Percentiles rank a stretch among this genome's conserved stretches.
Evolutionary conservation across 169 alveolate species (phyloP).

Genomic region (Babesia ovata): DNA sequence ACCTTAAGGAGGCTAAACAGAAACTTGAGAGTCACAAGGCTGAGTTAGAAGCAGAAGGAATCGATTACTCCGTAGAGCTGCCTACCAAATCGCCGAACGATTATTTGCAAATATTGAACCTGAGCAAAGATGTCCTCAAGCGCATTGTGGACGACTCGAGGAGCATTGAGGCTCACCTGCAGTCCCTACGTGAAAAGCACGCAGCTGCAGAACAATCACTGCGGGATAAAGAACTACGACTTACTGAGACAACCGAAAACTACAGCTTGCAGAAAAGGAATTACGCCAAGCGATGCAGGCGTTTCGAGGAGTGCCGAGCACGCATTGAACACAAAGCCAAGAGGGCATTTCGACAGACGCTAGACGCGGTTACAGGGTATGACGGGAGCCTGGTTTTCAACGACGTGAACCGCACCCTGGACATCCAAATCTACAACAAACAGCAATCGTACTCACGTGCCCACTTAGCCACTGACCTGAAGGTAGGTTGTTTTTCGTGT

Average conservation of each 20-base stretch:
- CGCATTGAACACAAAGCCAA: constrained; percentile 54
- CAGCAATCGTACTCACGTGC: constrained; percentile 61
- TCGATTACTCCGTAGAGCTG: constrained; percentile 39
- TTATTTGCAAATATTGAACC: constrained; percentile 37
- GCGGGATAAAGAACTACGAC: constrained; percentile 39
- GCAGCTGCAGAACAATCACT: constrained; percentile 31
- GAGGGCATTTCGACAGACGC: constrained; percentile 46
- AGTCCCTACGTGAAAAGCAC: constrained; percentile 27
- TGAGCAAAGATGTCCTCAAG: constrained; percentile 49
- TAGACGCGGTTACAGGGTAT: constrained; percentile 62
- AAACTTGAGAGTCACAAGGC: constrained; percentile 23
- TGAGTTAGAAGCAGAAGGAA: constrained; percentile 53
- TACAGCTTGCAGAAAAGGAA: constrained; percentile 46
- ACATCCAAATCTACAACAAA: constrained; percentile 60
- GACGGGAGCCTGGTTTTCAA: constrained; percentile 67
- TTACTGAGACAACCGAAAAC: constrained; percentile 57
- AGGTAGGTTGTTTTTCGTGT: constrained; percentile 19
- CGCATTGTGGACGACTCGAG: constrained; percentile 45
- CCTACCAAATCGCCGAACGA: constrained; percentile 60
- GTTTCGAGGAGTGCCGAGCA: constrained; percentile 51
- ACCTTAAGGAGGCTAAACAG: constrained; percentile 20
- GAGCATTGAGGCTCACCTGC: constrained; percentile 42
- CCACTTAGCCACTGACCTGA: constrained; percentile 63
- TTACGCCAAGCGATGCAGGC: constrained; percentile 42
- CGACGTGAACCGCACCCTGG: constrained; percentile 63